Percentiles rank a stretch among this genome's conserved stretches.
These are phyloP conservation scores for Fusarium nematophilum DNA, from an alignment of 2,329 filamentous ascomycete species.

Conservation along the genomic window DNA sequence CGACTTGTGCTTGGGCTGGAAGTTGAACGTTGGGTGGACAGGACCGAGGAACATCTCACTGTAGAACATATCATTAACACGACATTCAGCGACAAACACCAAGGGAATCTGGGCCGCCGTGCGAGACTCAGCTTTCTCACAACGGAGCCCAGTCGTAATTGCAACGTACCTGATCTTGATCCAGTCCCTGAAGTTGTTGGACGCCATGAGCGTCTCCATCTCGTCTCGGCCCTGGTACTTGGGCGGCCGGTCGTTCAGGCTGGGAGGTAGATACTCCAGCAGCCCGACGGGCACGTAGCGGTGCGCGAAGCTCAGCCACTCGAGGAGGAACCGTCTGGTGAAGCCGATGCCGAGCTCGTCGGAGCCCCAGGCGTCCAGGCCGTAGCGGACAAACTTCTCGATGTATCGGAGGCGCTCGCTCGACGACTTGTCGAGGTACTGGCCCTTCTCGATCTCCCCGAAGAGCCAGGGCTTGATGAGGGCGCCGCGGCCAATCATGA, in stretches of 20 bases:
- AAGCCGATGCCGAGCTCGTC: conserved; percentile 94
- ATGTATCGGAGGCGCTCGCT: conserved; percentile 86
- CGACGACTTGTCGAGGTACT: conserved; percentile 96
- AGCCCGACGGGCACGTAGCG: conserved; percentile 92
- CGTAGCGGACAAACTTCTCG: conserved; percentile 90
- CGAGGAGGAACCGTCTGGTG: conserved; percentile 90
- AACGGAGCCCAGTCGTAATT: not conserved
- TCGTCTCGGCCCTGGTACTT: conserved; percentile 87
- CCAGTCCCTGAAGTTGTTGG: conserved; percentile 95
- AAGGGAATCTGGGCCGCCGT: too few species aligned
- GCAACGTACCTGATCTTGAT: conserved; percentile 90
- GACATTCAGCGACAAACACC: not conserved
- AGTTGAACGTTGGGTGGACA: conserved; percentile 89
- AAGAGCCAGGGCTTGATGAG: conserved; percentile 99
- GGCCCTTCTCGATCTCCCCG: conserved; percentile 90
- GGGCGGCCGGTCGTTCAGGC: conserved; percentile 88
- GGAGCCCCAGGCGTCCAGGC: conserved; percentile 93
- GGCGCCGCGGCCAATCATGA: conserved; percentile 97
- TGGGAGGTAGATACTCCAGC: conserved; percentile 87
- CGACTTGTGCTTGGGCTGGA: conserved; percentile 97
- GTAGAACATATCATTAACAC: conserved; percentile 32
- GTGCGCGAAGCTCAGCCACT: conserved; percentile 94
- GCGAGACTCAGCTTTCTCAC: not conserved
- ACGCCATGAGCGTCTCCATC: conserved; percentile 91
- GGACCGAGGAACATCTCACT: conserved; percentile 99